phyloP scores from a whole-genome alignment of 2,329 filamentous ascomycete genomes.

The Aureobasidium musti region DNA sequence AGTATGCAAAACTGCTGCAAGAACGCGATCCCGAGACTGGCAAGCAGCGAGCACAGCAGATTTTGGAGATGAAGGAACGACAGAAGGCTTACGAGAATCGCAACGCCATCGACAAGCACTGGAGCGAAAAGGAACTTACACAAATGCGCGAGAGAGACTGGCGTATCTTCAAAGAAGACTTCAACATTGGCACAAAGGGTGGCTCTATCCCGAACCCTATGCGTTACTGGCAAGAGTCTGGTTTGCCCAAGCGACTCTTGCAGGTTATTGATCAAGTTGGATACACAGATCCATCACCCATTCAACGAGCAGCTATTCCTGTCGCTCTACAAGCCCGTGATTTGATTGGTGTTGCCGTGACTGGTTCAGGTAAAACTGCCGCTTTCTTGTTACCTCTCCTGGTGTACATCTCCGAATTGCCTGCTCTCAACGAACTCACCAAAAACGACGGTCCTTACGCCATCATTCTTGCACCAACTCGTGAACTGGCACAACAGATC shows the following conservation, averaged over 20 bases:
- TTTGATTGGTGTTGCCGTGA: conserved; percentile 96
- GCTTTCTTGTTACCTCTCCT: conserved; percentile 89
- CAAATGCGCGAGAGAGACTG: conserved; percentile 98
- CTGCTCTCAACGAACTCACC: conserved; percentile 77
- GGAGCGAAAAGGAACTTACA: conserved; percentile 87
- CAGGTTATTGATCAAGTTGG: conserved; percentile 82
- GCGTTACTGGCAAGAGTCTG: conserved; percentile 88
- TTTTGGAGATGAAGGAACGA: conserved; percentile 81
- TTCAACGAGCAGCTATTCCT: conserved; percentile 92
- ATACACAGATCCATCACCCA: conserved; percentile 86
- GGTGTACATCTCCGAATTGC: conserved; percentile 90
- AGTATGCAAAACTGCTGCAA: conserved; percentile 69
- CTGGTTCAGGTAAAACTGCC: conserved; percentile 97
- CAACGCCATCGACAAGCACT: conserved; percentile 84
- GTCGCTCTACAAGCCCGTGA: conserved; percentile 91
- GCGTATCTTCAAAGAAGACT: conserved; percentile 99
- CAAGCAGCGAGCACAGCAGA: conserved; percentile 70
- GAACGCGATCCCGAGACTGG: conserved; percentile 76
- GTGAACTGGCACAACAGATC: conserved; percentile 97
- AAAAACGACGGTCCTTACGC: conserved; percentile 96
- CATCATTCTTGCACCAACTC: conserved; percentile 94
- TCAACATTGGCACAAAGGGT: conserved; percentile 93
- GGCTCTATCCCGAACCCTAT: conserved; percentile 92
- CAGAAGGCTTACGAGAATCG: conserved; percentile 70
- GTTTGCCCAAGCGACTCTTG: conserved; percentile 72